These are phyloP conservation scores for Leishmania gerbilli DNA, from an alignment of 208 protist genomes.

Conservation along the genomic window DNA sequence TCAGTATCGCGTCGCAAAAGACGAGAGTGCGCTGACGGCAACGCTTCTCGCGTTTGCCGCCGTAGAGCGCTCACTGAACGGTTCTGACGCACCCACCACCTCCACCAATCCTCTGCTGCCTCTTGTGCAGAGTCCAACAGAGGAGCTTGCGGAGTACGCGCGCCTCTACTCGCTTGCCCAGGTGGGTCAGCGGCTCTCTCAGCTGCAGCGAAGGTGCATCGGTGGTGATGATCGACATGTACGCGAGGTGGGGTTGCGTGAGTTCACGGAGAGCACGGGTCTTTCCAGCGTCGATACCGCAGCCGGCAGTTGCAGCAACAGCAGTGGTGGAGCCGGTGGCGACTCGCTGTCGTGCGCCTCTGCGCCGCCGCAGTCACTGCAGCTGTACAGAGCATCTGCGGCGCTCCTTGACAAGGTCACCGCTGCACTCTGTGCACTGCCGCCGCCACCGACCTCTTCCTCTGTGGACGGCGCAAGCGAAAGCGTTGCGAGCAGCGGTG, in stretches of 20 bases:
- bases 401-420: conserved; percentile 21
- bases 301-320: not conserved
- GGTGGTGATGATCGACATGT: not conserved
- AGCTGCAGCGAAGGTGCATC: conserved; percentile 7
- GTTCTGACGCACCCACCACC: not conserved
- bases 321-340: not conserved
- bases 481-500: not conserved
- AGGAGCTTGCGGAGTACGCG: conserved; percentile 7
- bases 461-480: not conserved
- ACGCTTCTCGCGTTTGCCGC: conserved; percentile 15
- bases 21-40: conserved; percentile 14
- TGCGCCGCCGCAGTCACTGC: conserved; percentile 9
- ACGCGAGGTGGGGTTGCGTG: conserved; percentile 8
- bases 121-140: not conserved
- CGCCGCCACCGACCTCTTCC: not conserved
- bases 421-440: conserved; percentile 12
- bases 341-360: not conserved
- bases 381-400: conserved; percentile 14
- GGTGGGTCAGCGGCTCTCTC: not conserved
- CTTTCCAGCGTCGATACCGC: not conserved
- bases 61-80: conserved; percentile 12
- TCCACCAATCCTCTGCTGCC: not conserved
- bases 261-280: conserved; percentile 9
- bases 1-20: conserved; percentile 2
- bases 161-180: conserved; percentile 4